Conservation (phyloP, 768 basidiomycete species). For the Infundibulicybe gibba region DNA sequence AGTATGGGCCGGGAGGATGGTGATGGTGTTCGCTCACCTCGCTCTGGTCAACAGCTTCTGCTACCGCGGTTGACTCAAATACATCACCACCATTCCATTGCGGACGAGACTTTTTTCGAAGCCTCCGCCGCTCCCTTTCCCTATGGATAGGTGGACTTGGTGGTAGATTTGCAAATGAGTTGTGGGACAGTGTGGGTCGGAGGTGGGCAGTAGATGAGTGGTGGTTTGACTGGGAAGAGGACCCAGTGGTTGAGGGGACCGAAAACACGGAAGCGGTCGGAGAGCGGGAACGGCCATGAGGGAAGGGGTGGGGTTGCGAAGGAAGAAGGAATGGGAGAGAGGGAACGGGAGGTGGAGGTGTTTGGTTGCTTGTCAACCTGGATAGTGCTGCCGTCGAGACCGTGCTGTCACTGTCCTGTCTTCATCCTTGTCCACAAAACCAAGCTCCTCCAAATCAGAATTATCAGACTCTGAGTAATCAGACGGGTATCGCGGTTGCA, state of each 20-base stretch:
- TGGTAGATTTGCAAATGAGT: conserved; percentile 46
- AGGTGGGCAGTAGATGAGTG: conserved; percentile 29
- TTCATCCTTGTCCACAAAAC: conserved; percentile 41
- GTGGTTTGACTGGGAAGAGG: conserved; percentile 33
- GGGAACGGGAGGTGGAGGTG: conserved; percentile 37
- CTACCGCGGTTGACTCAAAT: not conserved
- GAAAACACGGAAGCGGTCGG: conserved; percentile 68
- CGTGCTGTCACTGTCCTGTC: conserved; percentile 72
- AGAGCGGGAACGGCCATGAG: conserved; percentile 33
- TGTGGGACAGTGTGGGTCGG: conserved; percentile 25
- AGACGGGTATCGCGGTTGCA: too few relatives aligned
- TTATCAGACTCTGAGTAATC: too few relatives aligned
- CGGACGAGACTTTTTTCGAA: conserved; percentile 60
- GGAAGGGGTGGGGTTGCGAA: conserved; percentile 23
- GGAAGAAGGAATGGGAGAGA: conserved; percentile 32
- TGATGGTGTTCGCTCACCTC: conserved; percentile 8
- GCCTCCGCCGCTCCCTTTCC: conserved; percentile 52
- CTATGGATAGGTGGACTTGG: conserved; percentile 62
- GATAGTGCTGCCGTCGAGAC: conserved; percentile 37
- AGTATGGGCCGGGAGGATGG: conserved; percentile 10
- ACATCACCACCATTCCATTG: conserved; percentile 1
- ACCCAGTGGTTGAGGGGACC: conserved; percentile 32
- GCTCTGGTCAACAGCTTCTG: not conserved
- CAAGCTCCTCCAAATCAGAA: conserved; percentile 46
- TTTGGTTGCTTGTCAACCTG: conserved; percentile 17